These are phyloP conservation scores for Cercospora sesami DNA, from an alignment of 2,329 filamentous ascomycete species.

Conservation along the genomic window DNA sequence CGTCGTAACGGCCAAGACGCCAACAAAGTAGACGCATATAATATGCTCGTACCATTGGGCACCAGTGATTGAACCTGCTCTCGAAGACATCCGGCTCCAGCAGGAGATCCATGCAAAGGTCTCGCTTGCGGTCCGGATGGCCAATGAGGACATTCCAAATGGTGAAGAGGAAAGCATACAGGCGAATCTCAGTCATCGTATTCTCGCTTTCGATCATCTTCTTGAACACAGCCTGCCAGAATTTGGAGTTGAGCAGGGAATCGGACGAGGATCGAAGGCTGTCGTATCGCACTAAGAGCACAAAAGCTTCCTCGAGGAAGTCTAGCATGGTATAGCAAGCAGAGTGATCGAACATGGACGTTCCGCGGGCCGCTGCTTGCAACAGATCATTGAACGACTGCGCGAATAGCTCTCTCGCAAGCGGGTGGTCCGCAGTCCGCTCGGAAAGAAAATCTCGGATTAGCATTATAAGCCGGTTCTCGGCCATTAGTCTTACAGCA, in stretches of 20 bases:
- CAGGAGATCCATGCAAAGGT: slow-evolving; percentile 72
- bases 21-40: slow-evolving; percentile 89
- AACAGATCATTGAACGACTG: slow-evolving; percentile 71
- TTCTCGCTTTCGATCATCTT: slow-evolving; percentile 81
- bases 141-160: slow-evolving; percentile 73
- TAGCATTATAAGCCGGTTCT: slow-evolving; percentile 80
- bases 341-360: slow-evolving; percentile 76
- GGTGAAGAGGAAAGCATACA: slow-evolving; percentile 77
- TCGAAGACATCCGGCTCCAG: slow-evolving; percentile 74
- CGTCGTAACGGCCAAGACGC: slow-evolving; percentile 77
- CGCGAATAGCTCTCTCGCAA: slow-evolving; percentile 69
- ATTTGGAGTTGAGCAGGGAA: slow-evolving; percentile 69
- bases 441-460: slow-evolving; percentile 77
- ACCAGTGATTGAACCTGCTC: slow-evolving; percentile 88
- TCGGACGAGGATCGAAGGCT: slow-evolving; percentile 45
- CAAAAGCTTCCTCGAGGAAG: slow-evolving; percentile 78
- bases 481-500: slow-evolving; percentile 76
- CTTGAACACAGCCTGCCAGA: slow-evolving; percentile 80
- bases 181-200: slow-evolving; percentile 82
- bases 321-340: slow-evolving; percentile 90
- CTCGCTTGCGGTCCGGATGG: slow-evolving; percentile 66
- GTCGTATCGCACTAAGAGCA: slow-evolving; percentile 65
- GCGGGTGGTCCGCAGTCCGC: slow-evolving; percentile 53
- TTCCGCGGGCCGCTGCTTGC: slow-evolving; percentile 71
- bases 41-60: slow-evolving; percentile 90